A percentile compares a stretch with the other conserved stretches of the same genome.
Conservation (phyloP, 2,329 filamentous ascomycete species). For the Clarireedia homoeocarpa region DNA sequence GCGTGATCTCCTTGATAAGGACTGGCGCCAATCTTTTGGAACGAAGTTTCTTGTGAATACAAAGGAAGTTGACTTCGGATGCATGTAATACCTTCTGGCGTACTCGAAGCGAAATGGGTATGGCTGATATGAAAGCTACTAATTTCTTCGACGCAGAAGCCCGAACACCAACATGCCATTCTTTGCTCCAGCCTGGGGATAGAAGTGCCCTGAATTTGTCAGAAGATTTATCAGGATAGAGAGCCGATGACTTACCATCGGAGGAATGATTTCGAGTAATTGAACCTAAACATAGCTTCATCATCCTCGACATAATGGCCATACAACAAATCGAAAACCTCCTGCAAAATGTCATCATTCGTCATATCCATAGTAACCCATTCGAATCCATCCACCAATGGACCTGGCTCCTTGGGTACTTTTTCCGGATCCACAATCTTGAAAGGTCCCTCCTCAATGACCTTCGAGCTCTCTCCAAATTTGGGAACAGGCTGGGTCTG, state of each 20-base stretch:
- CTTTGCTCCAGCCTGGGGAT: slow-evolving; percentile 85
- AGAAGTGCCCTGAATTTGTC: slow-evolving; percentile 67
- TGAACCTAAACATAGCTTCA: slow-evolving; percentile 95
- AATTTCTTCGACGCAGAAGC: slow-evolving; percentile 76
- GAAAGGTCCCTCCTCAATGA: slow-evolving; percentile 72
- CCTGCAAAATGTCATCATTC: slow-evolving; percentile 69
- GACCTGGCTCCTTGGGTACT: slow-evolving; percentile 68
- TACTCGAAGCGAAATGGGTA: slow-evolving; percentile 76
- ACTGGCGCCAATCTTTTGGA: slow-evolving; percentile 87
- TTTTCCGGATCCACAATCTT: slow-evolving; percentile 70
- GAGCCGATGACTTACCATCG: slow-evolving; percentile 59
- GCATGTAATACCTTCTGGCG: slow-evolving; percentile 67
- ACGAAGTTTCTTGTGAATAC: slow-evolving; percentile 95
- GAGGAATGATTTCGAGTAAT: slow-evolving; percentile 83
- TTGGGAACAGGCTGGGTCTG: slow-evolving; percentile 90
- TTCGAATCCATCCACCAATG: slow-evolving; percentile 77
- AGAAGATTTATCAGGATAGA: slow-evolving; percentile 10
- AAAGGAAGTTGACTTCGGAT: slow-evolving; percentile 96
- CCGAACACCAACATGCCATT: slow-evolving; percentile 93
- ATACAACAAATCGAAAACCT: slow-evolving; percentile 85
- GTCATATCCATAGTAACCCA: slow-evolving; percentile 88
- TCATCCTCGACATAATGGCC: slow-evolving; percentile 97
- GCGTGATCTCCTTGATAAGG: slow-evolving; percentile 95
- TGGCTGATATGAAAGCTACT: slow-evolving; percentile 91
- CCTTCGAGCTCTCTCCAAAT: slow-evolving; percentile 56